These are phyloP conservation scores for Leucosporidium creatinivorum DNA, from an alignment of 768 basidiomycete species.

Conservation along the genomic window DNA sequence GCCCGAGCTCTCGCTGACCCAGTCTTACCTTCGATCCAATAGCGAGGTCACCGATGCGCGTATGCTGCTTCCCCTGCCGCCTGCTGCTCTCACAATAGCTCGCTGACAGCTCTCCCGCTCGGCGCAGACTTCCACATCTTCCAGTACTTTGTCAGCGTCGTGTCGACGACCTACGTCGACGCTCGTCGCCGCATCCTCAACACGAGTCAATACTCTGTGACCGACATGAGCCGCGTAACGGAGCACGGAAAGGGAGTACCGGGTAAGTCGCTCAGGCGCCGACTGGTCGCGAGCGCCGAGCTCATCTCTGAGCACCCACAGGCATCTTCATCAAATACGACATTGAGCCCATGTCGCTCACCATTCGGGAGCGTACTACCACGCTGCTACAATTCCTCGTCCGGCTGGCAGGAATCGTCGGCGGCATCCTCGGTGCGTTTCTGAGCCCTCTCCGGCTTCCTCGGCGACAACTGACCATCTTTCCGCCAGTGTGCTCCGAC, in stretches of 20 bases:
- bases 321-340: constrained; percentile 98
- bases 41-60: constrained; percentile 30
- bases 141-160: constrained; percentile 91
- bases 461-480: not conserved
- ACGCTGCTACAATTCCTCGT: constrained; percentile 72
- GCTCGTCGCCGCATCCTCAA: constrained; percentile 48
- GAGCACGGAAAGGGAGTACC: constrained; percentile 72
- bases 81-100: too few relatives aligned
- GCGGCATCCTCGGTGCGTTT: constrained; percentile 61
- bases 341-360: constrained; percentile 77
- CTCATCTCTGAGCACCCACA: not conserved
- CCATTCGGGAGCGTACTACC: constrained; percentile 81
- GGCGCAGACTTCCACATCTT: constrained; percentile 45
- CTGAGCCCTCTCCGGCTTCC: too few relatives aligned
- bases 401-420: constrained; percentile 80
- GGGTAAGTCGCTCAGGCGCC: constrained; percentile 39
- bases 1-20: not conserved
- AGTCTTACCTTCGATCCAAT: not conserved
- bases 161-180: constrained; percentile 76
- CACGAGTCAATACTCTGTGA: constrained; percentile 89
- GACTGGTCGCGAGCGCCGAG: not conserved
- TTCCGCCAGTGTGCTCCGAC: constrained; percentile 19
- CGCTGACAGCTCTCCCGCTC: not conserved
- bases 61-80: constrained; percentile 10
- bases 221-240: constrained; percentile 74